Conservation (phyloP, 441 rosid genomes). For the Syzygium malaccense region DNA sequence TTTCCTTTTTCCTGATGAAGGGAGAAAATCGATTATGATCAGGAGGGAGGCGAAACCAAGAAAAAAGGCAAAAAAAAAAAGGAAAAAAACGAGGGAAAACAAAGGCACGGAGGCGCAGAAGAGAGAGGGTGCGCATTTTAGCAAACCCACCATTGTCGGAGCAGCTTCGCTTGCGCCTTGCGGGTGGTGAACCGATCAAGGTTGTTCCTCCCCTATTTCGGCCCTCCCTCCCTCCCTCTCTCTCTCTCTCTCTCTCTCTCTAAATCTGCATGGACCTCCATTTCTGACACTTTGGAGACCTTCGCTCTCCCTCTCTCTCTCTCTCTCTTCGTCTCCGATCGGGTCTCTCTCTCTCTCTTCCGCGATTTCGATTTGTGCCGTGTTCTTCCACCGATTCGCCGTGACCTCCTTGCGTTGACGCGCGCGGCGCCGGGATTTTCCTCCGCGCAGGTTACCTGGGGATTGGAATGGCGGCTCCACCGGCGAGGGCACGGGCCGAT, state of each 20-base stretch:
- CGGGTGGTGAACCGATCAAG: slow-evolving; percentile 1
- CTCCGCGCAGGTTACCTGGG: not conserved
- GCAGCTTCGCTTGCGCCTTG: not conserved
- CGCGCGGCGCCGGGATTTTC: slow-evolving; percentile 2
- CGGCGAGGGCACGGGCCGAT: slow-evolving; percentile 63
- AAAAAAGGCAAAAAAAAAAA: not conserved
- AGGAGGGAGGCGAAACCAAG: not conserved
- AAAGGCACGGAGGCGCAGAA: not conserved
- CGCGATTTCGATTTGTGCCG: slow-evolving; percentile 21
- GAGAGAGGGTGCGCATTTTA: not conserved
- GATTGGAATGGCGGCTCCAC: slow-evolving; percentile 59
- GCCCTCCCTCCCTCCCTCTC: not conserved
- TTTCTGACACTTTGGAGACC: not conserved
- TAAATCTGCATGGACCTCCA: not conserved
- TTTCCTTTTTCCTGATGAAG: accelerated
- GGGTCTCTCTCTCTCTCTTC: not conserved
- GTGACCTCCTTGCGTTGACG: not conserved
- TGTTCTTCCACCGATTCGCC: not conserved
- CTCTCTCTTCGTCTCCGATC: slow-evolving; percentile 9
- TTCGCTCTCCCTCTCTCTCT: not conserved
- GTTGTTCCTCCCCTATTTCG: not conserved
- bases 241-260: not conserved
- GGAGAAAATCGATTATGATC: not conserved
- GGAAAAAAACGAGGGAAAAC: not conserved
- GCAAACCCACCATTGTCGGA: slow-evolving; percentile 2